Percentiles rank a stretch among this genome's conserved stretches.
phyloP scores from a whole-genome alignment of 148 eudicot species.

The Cornus kousa region DNA sequence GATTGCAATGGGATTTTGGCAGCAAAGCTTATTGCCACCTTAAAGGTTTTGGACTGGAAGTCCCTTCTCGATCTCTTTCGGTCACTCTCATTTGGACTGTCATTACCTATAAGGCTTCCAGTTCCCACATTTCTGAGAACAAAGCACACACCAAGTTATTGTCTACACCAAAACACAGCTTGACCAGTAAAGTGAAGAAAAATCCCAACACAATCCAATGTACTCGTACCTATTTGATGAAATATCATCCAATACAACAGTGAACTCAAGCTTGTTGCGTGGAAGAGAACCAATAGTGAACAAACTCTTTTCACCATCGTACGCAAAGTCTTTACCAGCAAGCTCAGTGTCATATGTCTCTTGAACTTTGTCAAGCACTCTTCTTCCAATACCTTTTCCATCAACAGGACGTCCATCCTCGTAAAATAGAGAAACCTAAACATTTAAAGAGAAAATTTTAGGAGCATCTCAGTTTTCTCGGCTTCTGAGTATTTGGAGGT shows the following conservation, averaged over 20 bases:
- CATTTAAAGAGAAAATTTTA: background rate
- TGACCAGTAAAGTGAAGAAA: background rate
- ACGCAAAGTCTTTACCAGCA: slow-evolving; percentile 26
- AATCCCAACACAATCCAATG: background rate
- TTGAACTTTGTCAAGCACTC: slow-evolving; percentile 28
- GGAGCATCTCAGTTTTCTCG: background rate
- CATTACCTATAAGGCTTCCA: slow-evolving; percentile 22
- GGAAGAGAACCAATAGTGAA: slow-evolving; percentile 40
- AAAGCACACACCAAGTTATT: background rate
- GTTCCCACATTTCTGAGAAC: slow-evolving; percentile 30
- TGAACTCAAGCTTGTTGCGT: slow-evolving; percentile 25
- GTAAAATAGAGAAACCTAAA: slow-evolving; percentile 33
- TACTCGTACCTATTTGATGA: slow-evolving; percentile 30
- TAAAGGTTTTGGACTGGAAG: slow-evolving; percentile 35
- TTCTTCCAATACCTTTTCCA: slow-evolving; percentile 47
- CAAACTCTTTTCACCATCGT: slow-evolving; percentile 37
- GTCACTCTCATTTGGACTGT: slow-evolving; percentile 32
- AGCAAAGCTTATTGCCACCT: slow-evolving; percentile 44
- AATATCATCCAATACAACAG: slow-evolving; percentile 24
- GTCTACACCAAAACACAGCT: background rate
- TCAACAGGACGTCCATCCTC: slow-evolving; percentile 50
- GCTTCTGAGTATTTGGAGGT: background rate
- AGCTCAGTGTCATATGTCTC: slow-evolving; percentile 26
- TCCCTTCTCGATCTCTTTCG: slow-evolving; percentile 34
- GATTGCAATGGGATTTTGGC: slow-evolving; percentile 48